Conservation (phyloP, 805 yeast genomes). For the Nakazawaea populi region DNA sequence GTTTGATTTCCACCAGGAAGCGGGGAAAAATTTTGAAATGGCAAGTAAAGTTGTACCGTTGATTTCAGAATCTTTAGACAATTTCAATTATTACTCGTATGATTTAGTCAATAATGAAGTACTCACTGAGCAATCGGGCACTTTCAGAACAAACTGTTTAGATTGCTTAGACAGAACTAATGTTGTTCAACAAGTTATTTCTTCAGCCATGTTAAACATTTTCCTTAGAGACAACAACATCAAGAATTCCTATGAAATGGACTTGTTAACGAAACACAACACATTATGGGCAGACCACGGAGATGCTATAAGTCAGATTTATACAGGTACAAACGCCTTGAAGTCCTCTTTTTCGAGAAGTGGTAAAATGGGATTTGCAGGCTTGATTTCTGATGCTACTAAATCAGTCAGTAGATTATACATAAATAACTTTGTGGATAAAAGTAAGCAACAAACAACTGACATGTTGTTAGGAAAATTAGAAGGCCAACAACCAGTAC, state of each 20-base stretch:
- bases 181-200: conserved; percentile 78
- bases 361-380: conserved; percentile 95
- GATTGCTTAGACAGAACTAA: conserved; percentile 96
- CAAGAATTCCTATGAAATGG: conserved; percentile 34
- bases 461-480: conserved; percentile 81
- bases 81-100: conserved; percentile 78
- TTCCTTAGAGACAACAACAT: conserved; percentile 38
- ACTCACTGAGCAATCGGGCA: conserved; percentile 78
- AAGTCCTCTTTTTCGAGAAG: conserved; percentile 91
- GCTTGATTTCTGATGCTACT: conserved; percentile 95
- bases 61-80: conserved; percentile 59
- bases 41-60: conserved; percentile 65
- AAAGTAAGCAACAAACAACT: conserved; percentile 82
- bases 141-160: conserved; percentile 88
- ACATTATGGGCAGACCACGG: conserved; percentile 98
- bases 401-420: conserved; percentile 93
- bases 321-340: conserved; percentile 96
- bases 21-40: conserved; percentile 82
- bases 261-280: conserved; percentile 68
- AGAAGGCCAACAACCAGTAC: conserved; percentile 64
- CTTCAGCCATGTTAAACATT: conserved; percentile 60
- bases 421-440: conserved; percentile 93
- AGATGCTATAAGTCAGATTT: conserved; percentile 90
- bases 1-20: conserved; percentile 92
- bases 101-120: conserved; percentile 51